These are phyloP conservation scores for Meira miltonrushii DNA, from an alignment of 1,284 basidiomycete species.

Conservation along the genomic window DNA sequence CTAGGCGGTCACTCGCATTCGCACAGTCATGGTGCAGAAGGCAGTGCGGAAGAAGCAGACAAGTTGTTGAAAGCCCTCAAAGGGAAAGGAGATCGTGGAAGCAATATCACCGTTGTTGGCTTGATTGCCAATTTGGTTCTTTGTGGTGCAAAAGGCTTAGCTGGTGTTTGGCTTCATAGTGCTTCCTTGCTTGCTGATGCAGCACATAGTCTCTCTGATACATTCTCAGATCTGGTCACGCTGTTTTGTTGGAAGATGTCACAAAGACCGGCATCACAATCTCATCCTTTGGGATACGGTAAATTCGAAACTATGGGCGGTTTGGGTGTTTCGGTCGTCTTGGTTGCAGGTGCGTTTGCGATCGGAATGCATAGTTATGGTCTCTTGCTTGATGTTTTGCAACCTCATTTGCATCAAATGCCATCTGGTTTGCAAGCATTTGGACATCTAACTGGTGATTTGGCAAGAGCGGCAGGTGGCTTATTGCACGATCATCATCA, in stretches of 20 bases:
- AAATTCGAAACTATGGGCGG: slow-evolving; percentile 94
- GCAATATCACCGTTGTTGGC: slow-evolving; percentile 58
- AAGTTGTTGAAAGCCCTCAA: slow-evolving; percentile 46
- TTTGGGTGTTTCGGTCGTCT: slow-evolving; percentile 72
- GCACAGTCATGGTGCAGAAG: slow-evolving; percentile 44
- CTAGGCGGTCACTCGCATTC: slow-evolving; percentile 18
- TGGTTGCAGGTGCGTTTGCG: slow-evolving; percentile 76
- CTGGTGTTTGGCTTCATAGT: slow-evolving; percentile 61
- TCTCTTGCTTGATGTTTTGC: slow-evolving; percentile 66
- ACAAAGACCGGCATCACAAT: slow-evolving; percentile 67
- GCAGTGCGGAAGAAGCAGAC: slow-evolving; percentile 50
- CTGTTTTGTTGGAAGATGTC: slow-evolving; percentile 86
- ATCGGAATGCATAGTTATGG: slow-evolving; percentile 87
- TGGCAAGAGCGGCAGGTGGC: slow-evolving; percentile 47
- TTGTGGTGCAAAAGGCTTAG: slow-evolving; percentile 72
- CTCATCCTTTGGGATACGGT: slow-evolving; percentile 76
- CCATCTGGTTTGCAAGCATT: slow-evolving; percentile 63
- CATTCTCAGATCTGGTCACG: slow-evolving; percentile 86
- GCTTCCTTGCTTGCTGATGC: slow-evolving; percentile 90
- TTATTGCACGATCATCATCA: slow-evolving; percentile 62
- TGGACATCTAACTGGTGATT: slow-evolving; percentile 59
- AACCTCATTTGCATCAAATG: slow-evolving; percentile 52
- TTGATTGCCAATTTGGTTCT: slow-evolving; percentile 78
- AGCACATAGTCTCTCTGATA: slow-evolving; percentile 80
- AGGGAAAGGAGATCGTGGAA: slow-evolving; percentile 49